Conservation (phyloP, 2,329 filamentous ascomycete species). For the Exophiala phaeomuriformis region DNA sequence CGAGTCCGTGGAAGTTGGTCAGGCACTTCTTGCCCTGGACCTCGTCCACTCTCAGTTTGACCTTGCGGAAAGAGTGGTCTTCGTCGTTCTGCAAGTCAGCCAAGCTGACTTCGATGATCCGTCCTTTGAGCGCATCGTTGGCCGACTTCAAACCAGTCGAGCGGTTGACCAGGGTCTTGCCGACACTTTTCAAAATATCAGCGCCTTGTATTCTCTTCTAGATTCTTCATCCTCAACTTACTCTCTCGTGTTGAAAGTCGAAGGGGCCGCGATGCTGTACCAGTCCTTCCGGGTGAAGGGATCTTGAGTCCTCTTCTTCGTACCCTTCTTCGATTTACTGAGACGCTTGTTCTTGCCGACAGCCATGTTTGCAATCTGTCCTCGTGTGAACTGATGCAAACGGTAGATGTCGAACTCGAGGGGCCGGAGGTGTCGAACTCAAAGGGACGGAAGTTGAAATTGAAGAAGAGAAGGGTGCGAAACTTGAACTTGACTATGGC, state of each 20-base stretch:
- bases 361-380: conserved; percentile 55
- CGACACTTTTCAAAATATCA: conserved; percentile 61
- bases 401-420: conserved; percentile 1
- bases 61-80: conserved; percentile 99
- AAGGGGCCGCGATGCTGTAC: conserved; percentile 97
- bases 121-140: conserved; percentile 97
- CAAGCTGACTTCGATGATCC: conserved; percentile 97
- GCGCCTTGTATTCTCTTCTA: conserved; percentile 21
- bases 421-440: background rate
- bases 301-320: conserved; percentile 99
- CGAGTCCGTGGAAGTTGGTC: conserved; percentile 99
- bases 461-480: background rate
- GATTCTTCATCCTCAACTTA: conserved; percentile 48
- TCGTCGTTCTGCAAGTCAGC: conserved; percentile 99
- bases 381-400: conserved; percentile 4
- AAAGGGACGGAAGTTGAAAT: background rate
- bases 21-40: conserved; percentile 99
- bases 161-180: conserved; percentile 99
- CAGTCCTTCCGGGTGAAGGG: conserved; percentile 99
- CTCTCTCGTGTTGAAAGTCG: conserved; percentile 94
- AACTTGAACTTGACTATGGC: background rate
- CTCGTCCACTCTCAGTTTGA: conserved; percentile 97
- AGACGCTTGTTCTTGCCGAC: conserved; percentile 99
- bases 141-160: conserved; percentile 99
- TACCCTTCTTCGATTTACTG: conserved; percentile 99